Percentiles rank a stretch among this genome's conserved stretches.
Conservation (phyloP, 495 filamentous ascomycete species). For the Aspergillus cristatus region DNA sequence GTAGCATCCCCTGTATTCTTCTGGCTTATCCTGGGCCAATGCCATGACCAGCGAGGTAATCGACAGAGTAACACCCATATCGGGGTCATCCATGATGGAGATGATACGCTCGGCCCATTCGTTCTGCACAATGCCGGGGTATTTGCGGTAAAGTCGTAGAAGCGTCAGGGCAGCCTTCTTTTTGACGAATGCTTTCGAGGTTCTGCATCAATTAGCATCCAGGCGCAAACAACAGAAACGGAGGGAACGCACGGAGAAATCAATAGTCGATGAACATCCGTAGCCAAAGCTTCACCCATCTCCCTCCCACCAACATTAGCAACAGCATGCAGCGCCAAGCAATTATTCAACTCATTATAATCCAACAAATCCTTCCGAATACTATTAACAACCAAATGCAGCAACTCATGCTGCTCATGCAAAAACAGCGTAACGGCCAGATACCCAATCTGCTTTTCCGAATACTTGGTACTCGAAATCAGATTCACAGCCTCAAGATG, state of each 20-base stretch:
- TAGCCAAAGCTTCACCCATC: constrained; percentile 91
- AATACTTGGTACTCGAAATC: constrained; percentile 93
- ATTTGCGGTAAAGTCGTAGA: constrained; percentile 91
- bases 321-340: constrained; percentile 95
- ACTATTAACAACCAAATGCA: constrained; percentile 96
- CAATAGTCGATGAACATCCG: constrained; percentile 85
- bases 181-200: constrained; percentile 96
- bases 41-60: constrained; percentile 97
- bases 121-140: constrained; percentile 82
- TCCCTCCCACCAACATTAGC: constrained; percentile 95
- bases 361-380: constrained; percentile 93
- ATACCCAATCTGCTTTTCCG: constrained; percentile 99
- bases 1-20: constrained; percentile 89
- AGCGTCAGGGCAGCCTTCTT: constrained; percentile 97
- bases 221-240: neutral
- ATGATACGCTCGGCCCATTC: constrained; percentile 98
- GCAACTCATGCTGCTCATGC: constrained; percentile 91
- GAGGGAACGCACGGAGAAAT: constrained; percentile 74
- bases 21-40: constrained; percentile 82
- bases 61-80: constrained; percentile 90
- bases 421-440: constrained; percentile 94
- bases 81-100: constrained; percentile 93
- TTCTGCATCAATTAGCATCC: constrained; percentile 41
- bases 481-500: constrained; percentile 97
- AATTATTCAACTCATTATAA: constrained; percentile 95